Base-by-base conservation (phyloP, 352 stramenopile species). In the Blastocystis sp. region DNA sequence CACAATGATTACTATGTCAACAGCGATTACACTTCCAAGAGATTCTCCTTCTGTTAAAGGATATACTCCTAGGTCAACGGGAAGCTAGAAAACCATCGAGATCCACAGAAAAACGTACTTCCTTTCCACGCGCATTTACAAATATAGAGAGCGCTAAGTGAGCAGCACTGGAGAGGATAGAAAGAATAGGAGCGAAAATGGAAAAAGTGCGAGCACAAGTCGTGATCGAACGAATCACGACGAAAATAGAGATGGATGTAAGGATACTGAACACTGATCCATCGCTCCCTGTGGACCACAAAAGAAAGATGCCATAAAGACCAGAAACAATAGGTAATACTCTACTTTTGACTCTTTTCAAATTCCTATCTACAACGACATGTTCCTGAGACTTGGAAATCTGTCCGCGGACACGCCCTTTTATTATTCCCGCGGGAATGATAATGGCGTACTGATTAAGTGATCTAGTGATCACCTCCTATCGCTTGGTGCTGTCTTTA, bases 301-400 rank as follows among this genome's bases (percentile, higher is more conserved):
- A 48, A 9, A 84, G 35, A 30, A 84, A 17, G 40, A 69, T 64
- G 24, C 73, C 54, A 44, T 84, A 84, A 19, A 84, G 13, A n/a
- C 27, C 53, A 27, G 73, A 84, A 48, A 84, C 53, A 44, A 68
- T 37, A 30, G 53, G 56, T 33, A 84, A 33, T 44, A 44, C 53
- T 37, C 64, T 76, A 54, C 33, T 2, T 3, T 62, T n/a, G 19
- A 33, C 19, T 33, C 56, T 13, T 17, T n/a, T 33, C 19, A 15
- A 62, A 3, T 33, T 33, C 3, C 56, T n/a, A 62, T 6, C 56
- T 13, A 62, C 56, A 62, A 13, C 15, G 19, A n/a, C 56, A 62
- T 62, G 27, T n/a, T n/a, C 56, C 27, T 33, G 15, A 62, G 15
- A 62, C 56, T n/a, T n/a, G 27, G 19, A 7, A 15, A 17, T 62